Evolutionary conservation across 2,329 filamentous ascomycete species (phyloP), one percentile per base, ranked within the genome.

Genomic region (Cladobotryum mycophilum): DNA sequence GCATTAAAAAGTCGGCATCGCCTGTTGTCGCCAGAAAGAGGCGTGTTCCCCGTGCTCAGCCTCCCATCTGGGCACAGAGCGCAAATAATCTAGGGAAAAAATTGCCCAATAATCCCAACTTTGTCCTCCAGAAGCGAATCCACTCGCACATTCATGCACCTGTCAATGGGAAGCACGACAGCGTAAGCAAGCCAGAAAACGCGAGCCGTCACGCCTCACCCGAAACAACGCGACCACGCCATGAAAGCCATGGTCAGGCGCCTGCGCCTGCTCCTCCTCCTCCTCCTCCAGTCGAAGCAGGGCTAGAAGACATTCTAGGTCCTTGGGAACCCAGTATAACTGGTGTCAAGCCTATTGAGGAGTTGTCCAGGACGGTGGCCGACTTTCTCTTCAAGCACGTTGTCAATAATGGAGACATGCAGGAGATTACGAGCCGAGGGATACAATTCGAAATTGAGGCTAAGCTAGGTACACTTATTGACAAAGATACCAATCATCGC

Each of bases 381-480:
- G 88, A 95, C 63, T 95, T 90, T 60, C 72, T 96, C 11, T 95
- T 84, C 63, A 66, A 80, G 44, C 76, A 86, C 49, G 84, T 93
- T 15, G 76, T 93, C 6, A 73, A 77, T 47, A 82, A 83, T 54
- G 74, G 79, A n/a, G 81, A 88, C 56, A 75, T 84, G 36, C 77
- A 77, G 33, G 82, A 86, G 58, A 79, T 86, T 17, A 68, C 73
- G 14, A 78, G 79, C 47, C 76, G 80, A 14, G 82, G 82, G 6
- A 85, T 90, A 13, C 80, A 89, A 53, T 84, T 96, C 48, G 93
- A 99, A 68, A 88, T 99, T 49, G 93, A 99, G 70, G 93, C 90
- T 9, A 97, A 97, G 67, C 75, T 97, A 44, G 93, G 93, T 15
- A 85, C 83, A 22, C 76, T 97, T 13, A 80, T 92, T 51, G 84